These are phyloP conservation scores for Termitomyces sp. DNA, from an alignment of 768 basidiomycete species.

Conservation along the genomic window DNA sequence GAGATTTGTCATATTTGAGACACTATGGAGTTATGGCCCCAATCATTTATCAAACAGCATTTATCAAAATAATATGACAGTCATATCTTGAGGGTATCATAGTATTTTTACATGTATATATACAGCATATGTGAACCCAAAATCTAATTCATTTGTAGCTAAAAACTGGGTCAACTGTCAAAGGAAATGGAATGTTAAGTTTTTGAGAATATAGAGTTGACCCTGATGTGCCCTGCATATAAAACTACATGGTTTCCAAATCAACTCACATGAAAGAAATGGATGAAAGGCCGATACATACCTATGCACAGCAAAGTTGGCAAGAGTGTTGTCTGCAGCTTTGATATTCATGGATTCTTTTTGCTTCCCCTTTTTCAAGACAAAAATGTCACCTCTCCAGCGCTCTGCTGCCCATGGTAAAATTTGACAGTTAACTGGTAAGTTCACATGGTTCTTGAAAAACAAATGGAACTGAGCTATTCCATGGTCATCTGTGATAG, in stretches of 20 bases:
- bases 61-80: background rate
- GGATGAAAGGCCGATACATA: background rate
- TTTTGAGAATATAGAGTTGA: background rate
- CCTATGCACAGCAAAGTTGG: background rate
- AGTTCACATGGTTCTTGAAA: background rate
- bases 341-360: background rate
- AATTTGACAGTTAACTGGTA: background rate
- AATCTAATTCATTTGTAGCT: background rate
- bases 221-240: background rate
- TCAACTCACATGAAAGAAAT: background rate
- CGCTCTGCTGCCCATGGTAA: background rate
- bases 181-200: background rate
- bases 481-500: background rate
- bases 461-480: background rate
- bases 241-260: background rate
- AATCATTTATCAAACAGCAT: background rate
- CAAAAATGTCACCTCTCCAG: background rate
- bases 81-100: background rate
- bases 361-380: background rate
- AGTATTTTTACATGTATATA: background rate
- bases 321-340: background rate
- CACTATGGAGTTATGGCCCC: background rate
- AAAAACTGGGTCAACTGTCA: background rate
- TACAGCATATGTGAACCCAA: background rate
- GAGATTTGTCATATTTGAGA: background rate